Percentiles rank a stretch among this genome's conserved stretches.
phyloP scores from a whole-genome alignment of 495 filamentous ascomycete species.

The Hyphodiscus hymeniophilus region DNA sequence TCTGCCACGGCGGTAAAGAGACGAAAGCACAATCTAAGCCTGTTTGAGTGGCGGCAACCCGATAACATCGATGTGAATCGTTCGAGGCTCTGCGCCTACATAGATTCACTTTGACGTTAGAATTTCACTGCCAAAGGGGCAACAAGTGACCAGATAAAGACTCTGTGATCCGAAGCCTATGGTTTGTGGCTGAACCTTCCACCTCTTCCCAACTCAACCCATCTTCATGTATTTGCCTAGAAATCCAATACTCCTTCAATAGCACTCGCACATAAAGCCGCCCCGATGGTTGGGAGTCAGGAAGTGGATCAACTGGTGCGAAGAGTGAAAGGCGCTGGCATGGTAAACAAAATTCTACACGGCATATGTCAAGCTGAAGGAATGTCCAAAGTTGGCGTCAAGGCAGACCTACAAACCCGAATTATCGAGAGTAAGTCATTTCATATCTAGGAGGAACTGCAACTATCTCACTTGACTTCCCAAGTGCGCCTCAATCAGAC shows the following conservation, averaged over 20 bases:
- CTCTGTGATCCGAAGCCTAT: no score
- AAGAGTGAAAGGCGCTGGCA: conserved; percentile 23
- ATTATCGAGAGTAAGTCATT: conserved; percentile 62
- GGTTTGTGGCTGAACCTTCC: no score
- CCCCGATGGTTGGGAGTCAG: conserved; percentile 20
- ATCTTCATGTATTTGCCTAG: conserved; percentile 7
- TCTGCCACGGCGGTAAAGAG: neutral
- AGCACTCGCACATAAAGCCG: conserved; percentile 8
- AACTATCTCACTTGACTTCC: neutral
- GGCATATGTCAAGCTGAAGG: conserved; percentile 61
- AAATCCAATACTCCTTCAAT: neutral
- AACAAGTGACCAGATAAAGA: no score
- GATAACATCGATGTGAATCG: no score
- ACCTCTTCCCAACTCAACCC: no score
- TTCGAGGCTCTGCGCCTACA: no score
- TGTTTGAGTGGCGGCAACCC: neutral
- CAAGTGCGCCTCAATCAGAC: neutral
- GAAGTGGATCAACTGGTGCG: conserved; percentile 35
- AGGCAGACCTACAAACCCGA: conserved; percentile 67
- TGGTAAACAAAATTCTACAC: conserved; percentile 66
- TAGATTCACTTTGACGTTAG: no score
- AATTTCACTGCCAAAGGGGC: no score
- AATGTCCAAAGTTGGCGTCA: conserved; percentile 68
- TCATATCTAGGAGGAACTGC: neutral
- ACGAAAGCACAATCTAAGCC: neutral